These are phyloP conservation scores for Hirschfeldia incana DNA, from an alignment of 345 rosid genomes.

Conservation along the genomic window DNA sequence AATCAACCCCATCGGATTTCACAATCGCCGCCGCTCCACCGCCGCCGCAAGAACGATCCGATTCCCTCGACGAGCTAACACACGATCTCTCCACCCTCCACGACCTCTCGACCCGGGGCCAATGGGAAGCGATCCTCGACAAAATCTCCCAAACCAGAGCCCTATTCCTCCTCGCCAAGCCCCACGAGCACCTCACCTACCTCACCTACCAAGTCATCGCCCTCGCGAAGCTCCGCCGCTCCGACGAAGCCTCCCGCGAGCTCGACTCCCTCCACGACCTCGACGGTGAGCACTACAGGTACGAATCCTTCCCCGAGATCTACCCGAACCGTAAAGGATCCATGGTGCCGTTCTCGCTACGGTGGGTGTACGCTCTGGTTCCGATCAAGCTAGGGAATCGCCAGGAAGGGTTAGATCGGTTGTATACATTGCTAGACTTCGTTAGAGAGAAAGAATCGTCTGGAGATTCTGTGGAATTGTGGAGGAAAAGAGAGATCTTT, in stretches of 20 bases:
- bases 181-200: conserved; percentile 87
- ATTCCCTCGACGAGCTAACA: conserved; percentile 67
- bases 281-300: conserved; percentile 62
- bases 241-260: conserved; percentile 69
- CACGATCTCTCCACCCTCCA: conserved; percentile 78
- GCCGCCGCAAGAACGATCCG: conserved; percentile 40
- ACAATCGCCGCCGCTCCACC: conserved; percentile 45
- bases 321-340: conserved; percentile 77
- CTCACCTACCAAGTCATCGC: conserved; percentile 79
- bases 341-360: conserved; percentile 87
- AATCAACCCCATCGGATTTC: neutral
- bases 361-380: conserved; percentile 76
- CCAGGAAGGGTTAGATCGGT: conserved; percentile 71
- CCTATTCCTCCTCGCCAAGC: conserved; percentile 56
- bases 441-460: conserved; percentile 42
- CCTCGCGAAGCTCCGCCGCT: conserved; percentile 80
- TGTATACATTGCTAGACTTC: conserved; percentile 66
- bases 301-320: conserved; percentile 71
- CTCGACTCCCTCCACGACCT: conserved; percentile 85
- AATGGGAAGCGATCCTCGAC: conserved; percentile 86
- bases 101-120: conserved; percentile 82
- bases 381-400: conserved; percentile 66
- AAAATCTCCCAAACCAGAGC: conserved; percentile 66
- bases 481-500: conserved; percentile 72
- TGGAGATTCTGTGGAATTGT: conserved; percentile 46